Evolutionary conservation across 495 filamentous ascomycete genomes (phyloP).

Genomic region (Paragyromitra xinjiangensis): DNA sequence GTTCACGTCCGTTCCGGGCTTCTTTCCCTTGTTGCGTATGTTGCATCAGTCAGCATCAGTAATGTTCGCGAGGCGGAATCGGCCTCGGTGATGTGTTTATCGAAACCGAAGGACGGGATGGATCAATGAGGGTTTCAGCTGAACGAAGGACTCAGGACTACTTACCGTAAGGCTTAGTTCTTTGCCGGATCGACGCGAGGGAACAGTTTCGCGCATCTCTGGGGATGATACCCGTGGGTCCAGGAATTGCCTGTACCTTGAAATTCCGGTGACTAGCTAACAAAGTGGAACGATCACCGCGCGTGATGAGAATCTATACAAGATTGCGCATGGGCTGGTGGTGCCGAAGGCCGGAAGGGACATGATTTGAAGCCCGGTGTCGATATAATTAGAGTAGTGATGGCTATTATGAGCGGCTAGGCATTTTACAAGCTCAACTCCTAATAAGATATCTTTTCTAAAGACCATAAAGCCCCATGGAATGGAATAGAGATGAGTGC

Average conservation of each 20-base stretch:
- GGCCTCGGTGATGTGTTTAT: slow-evolving; percentile 33
- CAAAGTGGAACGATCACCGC: slow-evolving; percentile 30
- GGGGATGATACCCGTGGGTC: slow-evolving; percentile 30
- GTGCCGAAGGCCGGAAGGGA: slow-evolving; percentile 24
- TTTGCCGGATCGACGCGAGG: slow-evolving; percentile 51
- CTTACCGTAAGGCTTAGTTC: slow-evolving; percentile 43
- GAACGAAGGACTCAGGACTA: slow-evolving; percentile 19
- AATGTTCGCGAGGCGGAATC: slow-evolving; percentile 20
- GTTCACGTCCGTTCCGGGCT: slow-evolving; percentile 21
- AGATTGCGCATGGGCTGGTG: slow-evolving; percentile 33
- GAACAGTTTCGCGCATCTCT: slow-evolving; percentile 39
- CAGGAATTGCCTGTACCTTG: slow-evolving; percentile 27
- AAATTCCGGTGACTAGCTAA: slow-evolving; percentile 4
- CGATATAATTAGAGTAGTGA: slow-evolving; percentile 11
- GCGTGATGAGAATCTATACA: slow-evolving; percentile 25
- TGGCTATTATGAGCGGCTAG: not conserved
- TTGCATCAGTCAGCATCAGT: slow-evolving; percentile 38
- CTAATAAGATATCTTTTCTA: not conserved
- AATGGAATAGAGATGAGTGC: slow-evolving; percentile 1
- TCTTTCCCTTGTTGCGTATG: not conserved
- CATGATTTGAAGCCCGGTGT: slow-evolving; percentile 23
- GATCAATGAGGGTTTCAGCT: slow-evolving; percentile 23
- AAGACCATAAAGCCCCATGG: not conserved
- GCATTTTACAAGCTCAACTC: not conserved
- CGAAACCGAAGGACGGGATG: slow-evolving; percentile 11